A percentile compares a stretch with the other conserved stretches of the same genome.
Evolutionary conservation across 768 basidiomycete species (phyloP).

Genomic region (Boletus rubropictus): DNA sequence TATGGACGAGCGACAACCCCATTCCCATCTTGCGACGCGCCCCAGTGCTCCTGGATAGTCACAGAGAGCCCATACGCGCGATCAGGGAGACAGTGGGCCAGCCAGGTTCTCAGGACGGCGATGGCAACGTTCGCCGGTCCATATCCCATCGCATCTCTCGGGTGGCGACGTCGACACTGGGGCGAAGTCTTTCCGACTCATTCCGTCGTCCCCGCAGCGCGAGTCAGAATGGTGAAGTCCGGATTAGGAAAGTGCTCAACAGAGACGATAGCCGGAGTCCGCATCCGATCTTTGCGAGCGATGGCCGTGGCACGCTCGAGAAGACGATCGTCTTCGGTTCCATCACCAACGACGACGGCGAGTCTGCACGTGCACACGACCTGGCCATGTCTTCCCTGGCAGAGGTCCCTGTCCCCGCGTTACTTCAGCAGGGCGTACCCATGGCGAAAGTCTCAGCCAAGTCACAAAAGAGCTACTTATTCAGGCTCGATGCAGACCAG

Average conservation of each 20-base stretch:
- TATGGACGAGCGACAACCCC: conserved; percentile 2
- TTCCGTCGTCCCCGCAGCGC: conserved; percentile 12
- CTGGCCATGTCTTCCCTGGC: conserved; percentile 11
- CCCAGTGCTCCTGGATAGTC: conserved; percentile 31
- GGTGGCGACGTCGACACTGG: conserved; percentile 27
- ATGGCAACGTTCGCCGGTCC: conserved; percentile 26
- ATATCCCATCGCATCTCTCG: conserved; percentile 34
- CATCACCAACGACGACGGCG: not conserved
- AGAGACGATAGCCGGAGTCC: not conserved
- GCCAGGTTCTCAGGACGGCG: not conserved
- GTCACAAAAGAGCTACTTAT: conserved; percentile 64
- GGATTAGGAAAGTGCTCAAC: conserved; percentile 20
- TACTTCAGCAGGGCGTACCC: conserved; percentile 56
- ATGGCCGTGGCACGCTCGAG: not conserved
- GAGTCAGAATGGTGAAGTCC: conserved; percentile 10
- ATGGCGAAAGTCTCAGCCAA: conserved; percentile 83
- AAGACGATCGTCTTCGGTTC: not conserved
- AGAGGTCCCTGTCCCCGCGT: conserved; percentile 50
- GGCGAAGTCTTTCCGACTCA: conserved; percentile 27
- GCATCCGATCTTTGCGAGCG: not conserved
- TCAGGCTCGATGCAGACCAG: conserved; percentile 72
- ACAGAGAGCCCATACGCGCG: conserved; percentile 19
- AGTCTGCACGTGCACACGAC: not conserved
- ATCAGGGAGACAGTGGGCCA: conserved; percentile 1
- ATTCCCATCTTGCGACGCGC: conserved; percentile 35